Conservation (phyloP, 768 basidiomycete species). For the Hydnum rufescens region DNA sequence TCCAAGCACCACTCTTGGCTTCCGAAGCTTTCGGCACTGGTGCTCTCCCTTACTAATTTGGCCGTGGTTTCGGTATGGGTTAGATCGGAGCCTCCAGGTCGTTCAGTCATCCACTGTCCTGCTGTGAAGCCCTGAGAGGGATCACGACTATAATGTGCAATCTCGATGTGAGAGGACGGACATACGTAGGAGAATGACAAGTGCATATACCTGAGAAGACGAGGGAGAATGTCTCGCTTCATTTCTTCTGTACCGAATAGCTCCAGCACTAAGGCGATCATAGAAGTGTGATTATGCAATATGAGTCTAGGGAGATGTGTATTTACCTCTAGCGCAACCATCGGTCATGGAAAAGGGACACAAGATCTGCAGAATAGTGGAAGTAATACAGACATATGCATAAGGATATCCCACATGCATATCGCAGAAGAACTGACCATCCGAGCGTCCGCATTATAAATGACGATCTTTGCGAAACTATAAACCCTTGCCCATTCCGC, state of each 20-base stretch:
- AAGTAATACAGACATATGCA: background rate
- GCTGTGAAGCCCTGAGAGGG: conserved; percentile 42
- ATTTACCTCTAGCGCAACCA: conserved; percentile 40
- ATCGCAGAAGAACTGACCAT: conserved; percentile 29
- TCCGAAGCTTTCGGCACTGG: background rate
- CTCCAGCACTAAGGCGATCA: conserved; percentile 31
- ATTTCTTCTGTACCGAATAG: conserved; percentile 37
- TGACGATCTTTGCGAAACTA: conserved; percentile 42
- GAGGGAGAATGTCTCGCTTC: conserved; percentile 36
- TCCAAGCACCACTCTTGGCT: conserved; percentile 20
- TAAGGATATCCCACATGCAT: background rate
- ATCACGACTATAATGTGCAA: conserved; percentile 29
- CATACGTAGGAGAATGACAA: background rate
- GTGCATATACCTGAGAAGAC: conserved; percentile 34
- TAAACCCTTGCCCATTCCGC: conserved; percentile 40
- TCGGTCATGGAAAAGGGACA: conserved; percentile 71
- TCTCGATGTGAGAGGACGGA: background rate
- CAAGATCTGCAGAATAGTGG: conserved; percentile 25
- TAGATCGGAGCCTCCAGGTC: conserved; percentile 13
- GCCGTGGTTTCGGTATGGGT: conserved; percentile 12
- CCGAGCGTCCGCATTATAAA: conserved; percentile 45
- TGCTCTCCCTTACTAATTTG: background rate
- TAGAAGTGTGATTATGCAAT: background rate
- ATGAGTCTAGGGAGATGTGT: background rate
- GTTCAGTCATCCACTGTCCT: conserved; percentile 73